Conservation (phyloP, 768 basidiomycete genomes). For the Pleurotus salmoneostramineus region DNA sequence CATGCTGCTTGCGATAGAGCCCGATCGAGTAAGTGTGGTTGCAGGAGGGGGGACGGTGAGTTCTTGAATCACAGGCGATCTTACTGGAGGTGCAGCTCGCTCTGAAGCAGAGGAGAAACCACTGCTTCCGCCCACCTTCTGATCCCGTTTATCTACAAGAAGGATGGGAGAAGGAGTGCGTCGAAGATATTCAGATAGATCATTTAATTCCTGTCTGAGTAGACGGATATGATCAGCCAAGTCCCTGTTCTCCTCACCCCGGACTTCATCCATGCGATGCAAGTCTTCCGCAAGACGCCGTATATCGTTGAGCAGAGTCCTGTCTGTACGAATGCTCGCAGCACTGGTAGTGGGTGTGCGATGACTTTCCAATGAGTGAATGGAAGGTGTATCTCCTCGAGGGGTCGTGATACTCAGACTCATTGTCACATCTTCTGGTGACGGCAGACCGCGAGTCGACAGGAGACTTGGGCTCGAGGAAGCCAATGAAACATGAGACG, state of each 20-base stretch:
- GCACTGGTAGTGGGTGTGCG: constrained; percentile 38
- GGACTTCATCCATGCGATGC: constrained; percentile 44
- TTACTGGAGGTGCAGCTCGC: constrained; percentile 12
- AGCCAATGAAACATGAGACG: constrained; percentile 1
- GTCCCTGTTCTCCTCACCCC: constrained; percentile 62
- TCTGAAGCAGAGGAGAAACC: constrained; percentile 25
- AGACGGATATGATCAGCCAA: constrained; percentile 64
- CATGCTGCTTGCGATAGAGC: constrained; percentile 36
- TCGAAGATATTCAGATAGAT: constrained; percentile 55
- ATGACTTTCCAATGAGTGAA: constrained; percentile 28
- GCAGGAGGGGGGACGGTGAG: constrained; percentile 18
- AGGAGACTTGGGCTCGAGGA: constrained; percentile 8
- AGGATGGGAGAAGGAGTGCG: constrained; percentile 30
- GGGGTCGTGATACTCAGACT: constrained; percentile 52
- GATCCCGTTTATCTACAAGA: constrained; percentile 25
- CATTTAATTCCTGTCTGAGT: constrained; percentile 65
- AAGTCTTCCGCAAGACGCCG: constrained; percentile 55
- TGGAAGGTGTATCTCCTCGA: constrained; percentile 41
- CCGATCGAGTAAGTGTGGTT: constrained; percentile 26
- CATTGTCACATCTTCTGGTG: constrained; percentile 25
- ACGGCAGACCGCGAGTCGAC: constrained; percentile 14
- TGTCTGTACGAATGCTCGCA: constrained; percentile 24
- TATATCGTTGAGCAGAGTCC: constrained; percentile 43
- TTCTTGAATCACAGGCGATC: constrained; percentile 13
- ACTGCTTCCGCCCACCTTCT: constrained; percentile 41